phyloP scores from a whole-genome alignment of 2,329 filamentous ascomycete genomes.

The Fusarium lateritium region DNA sequence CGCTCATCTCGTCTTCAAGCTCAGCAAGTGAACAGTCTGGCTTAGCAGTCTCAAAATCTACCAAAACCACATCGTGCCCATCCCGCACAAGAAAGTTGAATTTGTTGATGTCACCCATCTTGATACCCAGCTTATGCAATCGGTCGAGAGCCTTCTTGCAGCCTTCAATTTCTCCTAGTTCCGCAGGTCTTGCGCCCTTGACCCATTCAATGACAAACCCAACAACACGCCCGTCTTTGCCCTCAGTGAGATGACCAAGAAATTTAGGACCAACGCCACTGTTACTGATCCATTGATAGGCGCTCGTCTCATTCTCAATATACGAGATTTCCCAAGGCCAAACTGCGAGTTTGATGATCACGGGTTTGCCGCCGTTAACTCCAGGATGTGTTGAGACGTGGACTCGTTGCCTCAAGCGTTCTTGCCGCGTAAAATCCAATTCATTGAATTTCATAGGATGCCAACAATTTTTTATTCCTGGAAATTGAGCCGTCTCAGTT shows the following conservation, averaged over 20 bases:
- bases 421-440: slow-evolving; percentile 44
- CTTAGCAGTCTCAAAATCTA: slow-evolving; percentile 49
- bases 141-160: slow-evolving; percentile 45
- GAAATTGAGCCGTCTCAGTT: slow-evolving; percentile 38
- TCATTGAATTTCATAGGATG: slow-evolving; percentile 46
- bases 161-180: slow-evolving; percentile 38
- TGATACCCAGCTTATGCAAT: slow-evolving; percentile 50
- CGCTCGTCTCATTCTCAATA: slow-evolving; percentile 46
- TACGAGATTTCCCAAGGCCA: slow-evolving; percentile 49
- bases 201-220: slow-evolving; percentile 49
- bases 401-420: slow-evolving; percentile 45
- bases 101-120: slow-evolving; percentile 51
- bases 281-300: slow-evolving; percentile 48
- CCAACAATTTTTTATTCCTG: slow-evolving; percentile 41
- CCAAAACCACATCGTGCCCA: slow-evolving; percentile 37
- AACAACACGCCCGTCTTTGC: slow-evolving; percentile 42
- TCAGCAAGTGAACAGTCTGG: slow-evolving; percentile 34
- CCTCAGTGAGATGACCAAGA: slow-evolving; percentile 51
- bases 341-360: slow-evolving; percentile 49
- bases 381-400: slow-evolving; percentile 45
- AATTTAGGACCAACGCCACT: slow-evolving; percentile 47
- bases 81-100: slow-evolving; percentile 50
- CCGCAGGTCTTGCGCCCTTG: slow-evolving; percentile 41
- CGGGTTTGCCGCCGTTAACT: slow-evolving; percentile 33
- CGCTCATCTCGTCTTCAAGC: slow-evolving; percentile 46